Evolutionary conservation across 805 yeast genomes (phyloP), one percentile per base, ranked within the genome.

Genomic region (Saccharomycopsis malanga): DNA sequence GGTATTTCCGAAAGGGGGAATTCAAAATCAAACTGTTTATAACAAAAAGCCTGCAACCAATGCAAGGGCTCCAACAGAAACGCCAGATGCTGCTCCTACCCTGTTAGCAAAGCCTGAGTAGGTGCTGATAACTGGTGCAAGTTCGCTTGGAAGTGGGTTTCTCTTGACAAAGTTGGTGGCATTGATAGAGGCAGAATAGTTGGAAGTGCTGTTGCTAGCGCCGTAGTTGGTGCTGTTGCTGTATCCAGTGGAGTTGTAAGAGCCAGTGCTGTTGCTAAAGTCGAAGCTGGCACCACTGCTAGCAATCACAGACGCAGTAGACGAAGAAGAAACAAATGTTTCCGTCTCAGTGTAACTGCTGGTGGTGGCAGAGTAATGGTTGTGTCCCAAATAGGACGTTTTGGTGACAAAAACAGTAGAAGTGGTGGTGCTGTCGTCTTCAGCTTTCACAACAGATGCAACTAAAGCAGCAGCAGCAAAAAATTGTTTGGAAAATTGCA

Each of bases 11-110:
- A n/a, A n/a, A n/a, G n/a, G n/a, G n/a, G n/a, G n/a, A n/a, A n/a
- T n/a, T n/a, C n/a, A n/a, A 27, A 12, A 27, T 12, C 12, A 23
- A 39, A 14, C 17, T 20, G 44, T 20, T 39, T 42, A 49, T 34
- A 49, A 45, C 34, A 49, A 46, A n/a, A 49, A 29, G 18, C 53
- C 53, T 38, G 50, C 53, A 49, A 43, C 50, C 18, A 49, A 22
- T 15, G 50, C 50, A 41, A 42, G n/a, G 34, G 50, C 50, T 42
- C 50, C 53, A 34, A 42, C 49, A 5, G 43, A 42, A 21, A n/a
- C 22, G 24, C 46, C 45, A 22, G 45, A 32, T 17, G 38, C 46
- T 24, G 43, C 22, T 4, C 39, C 39, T 4, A 49, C 29, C 25
- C 25, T 46, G 47, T 49, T 49, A 42, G 41, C 53, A 22, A 45